Evolutionary conservation across 2,329 filamentous ascomycete species (phyloP).

Genomic region (Arthrobotrys musiformis): DNA sequence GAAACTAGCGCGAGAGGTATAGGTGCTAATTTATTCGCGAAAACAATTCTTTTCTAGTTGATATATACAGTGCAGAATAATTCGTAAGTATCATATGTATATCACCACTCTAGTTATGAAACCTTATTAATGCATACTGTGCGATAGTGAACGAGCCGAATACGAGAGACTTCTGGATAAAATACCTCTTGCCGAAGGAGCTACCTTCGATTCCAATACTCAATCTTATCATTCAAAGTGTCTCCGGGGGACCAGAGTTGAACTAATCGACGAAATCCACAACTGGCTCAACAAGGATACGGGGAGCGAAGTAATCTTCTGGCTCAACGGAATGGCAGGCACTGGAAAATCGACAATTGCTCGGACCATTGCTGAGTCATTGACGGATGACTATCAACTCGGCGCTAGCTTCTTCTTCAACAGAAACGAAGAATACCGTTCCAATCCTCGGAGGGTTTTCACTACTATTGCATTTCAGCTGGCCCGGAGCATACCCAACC

Average conservation of each 20-base stretch:
- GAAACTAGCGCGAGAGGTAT: too few relatives aligned
- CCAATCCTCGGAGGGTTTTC: slow-evolving; percentile 12
- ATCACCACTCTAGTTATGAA: too few relatives aligned
- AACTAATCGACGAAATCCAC: slow-evolving; percentile 54
- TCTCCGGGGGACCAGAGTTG: slow-evolving; percentile 57
- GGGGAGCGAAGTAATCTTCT: slow-evolving; percentile 58
- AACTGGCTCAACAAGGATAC: slow-evolving; percentile 24
- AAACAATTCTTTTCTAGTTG: too few relatives aligned
- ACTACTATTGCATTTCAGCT: slow-evolving; percentile 39
- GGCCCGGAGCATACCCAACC: neutral
- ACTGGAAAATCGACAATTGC: slow-evolving; percentile 55
- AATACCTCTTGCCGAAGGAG: slow-evolving; percentile 39
- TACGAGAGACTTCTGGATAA: neutral
- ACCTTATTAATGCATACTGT: too few relatives aligned
- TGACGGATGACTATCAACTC: neutral
- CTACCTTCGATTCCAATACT: slow-evolving; percentile 56
- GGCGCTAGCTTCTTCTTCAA: too few relatives aligned
- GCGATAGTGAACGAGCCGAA: neutral
- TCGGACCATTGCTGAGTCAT: neutral
- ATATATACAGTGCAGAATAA: too few relatives aligned
- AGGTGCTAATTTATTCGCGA: too few relatives aligned
- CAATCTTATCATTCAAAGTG: slow-evolving; percentile 56
- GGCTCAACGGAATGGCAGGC: slow-evolving; percentile 62
- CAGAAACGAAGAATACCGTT: slow-evolving; percentile 38
- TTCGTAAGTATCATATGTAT: too few relatives aligned